Base-by-base conservation (phyloP, 306 rosid genomes). In the Malus sylvestris region DNA sequence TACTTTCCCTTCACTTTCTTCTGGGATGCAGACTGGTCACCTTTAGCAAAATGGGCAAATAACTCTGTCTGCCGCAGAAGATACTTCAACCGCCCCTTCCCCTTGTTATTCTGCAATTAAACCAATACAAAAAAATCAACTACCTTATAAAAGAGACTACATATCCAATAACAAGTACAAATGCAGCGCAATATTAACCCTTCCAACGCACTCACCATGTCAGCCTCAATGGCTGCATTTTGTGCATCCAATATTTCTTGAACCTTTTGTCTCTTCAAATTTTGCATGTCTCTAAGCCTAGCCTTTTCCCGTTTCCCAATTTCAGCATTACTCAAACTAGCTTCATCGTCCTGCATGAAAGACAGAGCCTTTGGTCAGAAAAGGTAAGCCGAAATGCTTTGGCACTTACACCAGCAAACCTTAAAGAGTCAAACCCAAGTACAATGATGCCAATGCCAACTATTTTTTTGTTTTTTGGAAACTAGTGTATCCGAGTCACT, bases 31-130 rank as follows among this genome's bases (percentile, higher is more conserved):
- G 96, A 83, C 25, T 78, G 92, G 16, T 83, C 96, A 58, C 93
- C 88, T 84, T 92, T 91, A 10, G 99, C 98, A 87, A 96, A 96
- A 83, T 96, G 98, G 64, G 99, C 97, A 90, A 95, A 95, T 68
- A 95, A 65, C 85, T 95, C 99, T n/a, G 99, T 95, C 76, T 95
- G 99, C 80, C 92, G 97, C 53, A 95, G 81, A 45, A 95, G 99
- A 88, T 92, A 95, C 76, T 95, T 93, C 89, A 95, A 79, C 32
- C 99, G 89, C 23, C 99, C 99, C 77, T 91, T 87, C 46, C 97
- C 99, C 76, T 60, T 90, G 45, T 86, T 91, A 60, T 95, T 88
- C 99, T 95, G 85, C 74, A 78, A 75, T n/a, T 58, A 69, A 32
- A 45, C 38, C 70, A 72, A 44, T 82, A 53, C 10, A 33, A 67